Evolutionary conservation across 2,329 filamentous ascomycete genomes (phyloP), one percentile per base, ranked within the genome.

Genomic region (Ophioceras dolichostomum): DNA sequence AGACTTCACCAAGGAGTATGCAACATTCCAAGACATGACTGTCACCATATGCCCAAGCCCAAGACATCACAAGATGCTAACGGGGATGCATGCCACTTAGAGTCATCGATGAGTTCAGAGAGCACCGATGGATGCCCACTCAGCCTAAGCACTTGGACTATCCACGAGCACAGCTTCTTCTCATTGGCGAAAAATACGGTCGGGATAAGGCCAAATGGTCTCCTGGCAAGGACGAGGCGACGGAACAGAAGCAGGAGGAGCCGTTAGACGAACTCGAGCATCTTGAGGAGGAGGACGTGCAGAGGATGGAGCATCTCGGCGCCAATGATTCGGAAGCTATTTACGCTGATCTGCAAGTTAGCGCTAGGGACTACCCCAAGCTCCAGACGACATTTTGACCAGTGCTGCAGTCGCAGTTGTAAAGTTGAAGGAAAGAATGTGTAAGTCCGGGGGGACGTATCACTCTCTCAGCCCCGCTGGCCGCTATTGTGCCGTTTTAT

Each of bases 111-210:
- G 46, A 46, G 42, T 94, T n/a, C n/a, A n/a, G n/a, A n/a, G n/a
- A n/a, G n/a, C n/a, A n/a, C n/a, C 76, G 83, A 32, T 94, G 87
- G 87, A 67, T 76, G 39, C 76, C 83, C 1, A 67, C 83, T 1
- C 66, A 79, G 45, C 83, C 86, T 0, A 73, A 81, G 40, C 76
- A 87, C 46, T 64, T 94, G 3, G 70, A 89, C 47, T 85, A 83
- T 50, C 68, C 68, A 24, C 82, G 84, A 45, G 73, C 81, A 0
- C 84, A 94, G 51, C 69, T 94, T 38, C 60, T 94, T 9, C 67
- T 94, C 39, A 79, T 94, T 32, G 86, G 87, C 6, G 76, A 85
- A 48, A 69, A 69, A 1, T 61, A 72, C 1, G 70, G 71, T 3
- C 49, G 73, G 6, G 61, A 66, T 4, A 73, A 71, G 41, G 77